Evolutionary conservation across 1,284 basidiomycete species (phyloP).

Genomic region (Trichosporon asahii): DNA sequence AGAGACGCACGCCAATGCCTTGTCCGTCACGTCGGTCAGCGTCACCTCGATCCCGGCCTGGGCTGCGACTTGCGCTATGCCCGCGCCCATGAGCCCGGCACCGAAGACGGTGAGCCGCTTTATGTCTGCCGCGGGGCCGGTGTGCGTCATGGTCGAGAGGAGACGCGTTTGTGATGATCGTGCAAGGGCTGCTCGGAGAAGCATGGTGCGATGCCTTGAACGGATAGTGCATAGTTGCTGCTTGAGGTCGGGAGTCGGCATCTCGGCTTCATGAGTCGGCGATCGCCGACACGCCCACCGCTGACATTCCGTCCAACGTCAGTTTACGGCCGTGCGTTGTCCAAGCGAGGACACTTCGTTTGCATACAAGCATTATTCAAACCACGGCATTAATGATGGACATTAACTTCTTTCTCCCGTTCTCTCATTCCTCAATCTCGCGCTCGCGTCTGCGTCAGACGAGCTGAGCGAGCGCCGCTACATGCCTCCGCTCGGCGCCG

Average conservation of each 20-base stretch:
- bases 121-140: conserved; percentile 18
- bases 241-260: too few relatives aligned
- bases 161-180: background rate
- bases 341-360: background rate
- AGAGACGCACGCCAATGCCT: conserved; percentile 39
- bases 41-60: conserved; percentile 53
- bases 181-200: background rate
- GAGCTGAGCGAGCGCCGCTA: too few relatives aligned
- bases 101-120: conserved; percentile 53
- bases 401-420: background rate
- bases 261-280: conserved; percentile 6
- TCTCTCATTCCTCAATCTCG: too few relatives aligned
- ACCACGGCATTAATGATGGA: background rate
- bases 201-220: background rate
- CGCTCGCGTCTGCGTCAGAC: too few relatives aligned
- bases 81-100: conserved; percentile 57
- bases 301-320: background rate
- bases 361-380: background rate
- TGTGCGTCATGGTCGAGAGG: background rate
- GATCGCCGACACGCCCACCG: conserved; percentile 7
- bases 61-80: conserved; percentile 56
- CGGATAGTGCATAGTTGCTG: too few relatives aligned
- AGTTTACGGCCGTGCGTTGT: background rate
- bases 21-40: conserved; percentile 52
- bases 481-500: too few relatives aligned